These are phyloP conservation scores for Termitomyces sp. DNA, from an alignment of 768 basidiomycete genomes.

Conservation along the genomic window DNA sequence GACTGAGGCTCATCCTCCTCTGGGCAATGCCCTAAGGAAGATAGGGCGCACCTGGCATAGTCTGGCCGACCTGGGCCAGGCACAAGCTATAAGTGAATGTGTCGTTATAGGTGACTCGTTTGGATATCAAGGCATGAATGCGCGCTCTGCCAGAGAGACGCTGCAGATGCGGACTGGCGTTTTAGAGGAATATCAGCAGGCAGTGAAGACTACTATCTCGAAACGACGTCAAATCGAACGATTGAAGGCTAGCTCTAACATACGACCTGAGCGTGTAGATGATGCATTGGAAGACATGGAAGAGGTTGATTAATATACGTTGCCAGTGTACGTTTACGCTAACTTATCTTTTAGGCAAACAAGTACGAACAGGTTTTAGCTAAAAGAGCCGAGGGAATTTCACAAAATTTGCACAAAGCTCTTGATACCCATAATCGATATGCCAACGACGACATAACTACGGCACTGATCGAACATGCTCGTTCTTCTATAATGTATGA, in stretches of 20 bases:
- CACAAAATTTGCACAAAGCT: conserved; percentile 86
- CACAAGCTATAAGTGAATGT: conserved; percentile 91
- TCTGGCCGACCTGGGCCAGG: conserved; percentile 82
- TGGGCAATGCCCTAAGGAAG: conserved; percentile 81
- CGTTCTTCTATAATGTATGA: conserved; percentile 91
- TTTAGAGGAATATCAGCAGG: conserved; percentile 90
- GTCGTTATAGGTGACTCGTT: conserved; percentile 94
- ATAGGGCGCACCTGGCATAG: conserved; percentile 85
- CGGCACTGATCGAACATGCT: conserved; percentile 89
- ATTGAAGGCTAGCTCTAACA: conserved; percentile 79
- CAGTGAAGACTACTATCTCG: conserved; percentile 89
- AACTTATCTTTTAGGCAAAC: conserved; percentile 56
- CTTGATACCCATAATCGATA: conserved; percentile 79
- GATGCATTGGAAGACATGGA: conserved; percentile 91
- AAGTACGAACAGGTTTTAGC: conserved; percentile 85
- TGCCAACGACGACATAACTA: conserved; percentile 87
- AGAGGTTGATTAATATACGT: conserved; percentile 55
- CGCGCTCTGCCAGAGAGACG: conserved; percentile 95
- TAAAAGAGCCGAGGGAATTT: conserved; percentile 87
- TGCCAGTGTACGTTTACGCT: background rate
- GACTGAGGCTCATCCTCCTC: conserved; percentile 80
- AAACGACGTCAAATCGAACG: conserved; percentile 91
- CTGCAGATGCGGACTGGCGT: conserved; percentile 85
- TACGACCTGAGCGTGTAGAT: conserved; percentile 80
- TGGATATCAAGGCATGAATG: conserved; percentile 95